Evolutionary conservation across 345 rosid species (phyloP).

Genomic region (Lenwebbia sp.): DNA sequence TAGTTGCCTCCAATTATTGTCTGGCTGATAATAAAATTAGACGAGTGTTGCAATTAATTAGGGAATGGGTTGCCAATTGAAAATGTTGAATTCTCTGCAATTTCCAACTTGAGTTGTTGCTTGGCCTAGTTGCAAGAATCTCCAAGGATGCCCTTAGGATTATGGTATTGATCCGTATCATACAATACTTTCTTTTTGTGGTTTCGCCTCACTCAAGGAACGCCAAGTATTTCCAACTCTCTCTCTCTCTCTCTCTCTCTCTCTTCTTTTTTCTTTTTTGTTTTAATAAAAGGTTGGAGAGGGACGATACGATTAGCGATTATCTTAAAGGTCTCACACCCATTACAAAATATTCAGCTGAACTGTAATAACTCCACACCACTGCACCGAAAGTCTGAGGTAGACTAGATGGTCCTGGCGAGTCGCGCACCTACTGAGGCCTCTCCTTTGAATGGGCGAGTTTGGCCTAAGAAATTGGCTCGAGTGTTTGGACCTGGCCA

Average conservation of each 20-base stretch:
- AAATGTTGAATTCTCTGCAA: background rate
- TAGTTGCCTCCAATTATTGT: background rate
- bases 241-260: too few species aligned
- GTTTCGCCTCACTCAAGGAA: background rate
- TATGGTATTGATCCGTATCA: background rate
- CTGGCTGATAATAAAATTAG: background rate
- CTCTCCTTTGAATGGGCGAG: too few species aligned
- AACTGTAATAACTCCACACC: background rate
- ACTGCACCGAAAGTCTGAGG: accelerated
- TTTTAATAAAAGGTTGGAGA: background rate
- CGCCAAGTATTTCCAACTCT: background rate
- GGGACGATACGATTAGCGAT: background rate
- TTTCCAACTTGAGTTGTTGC: background rate
- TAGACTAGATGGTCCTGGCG: background rate
- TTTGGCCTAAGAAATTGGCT: too few species aligned
- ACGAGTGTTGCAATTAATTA: background rate
- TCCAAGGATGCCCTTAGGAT: background rate
- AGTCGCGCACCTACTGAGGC: background rate
- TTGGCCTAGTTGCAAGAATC: background rate
- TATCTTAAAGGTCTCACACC: background rate
- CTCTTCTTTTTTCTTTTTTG: background rate
- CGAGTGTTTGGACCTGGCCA: too few species aligned
- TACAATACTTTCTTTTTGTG: background rate
- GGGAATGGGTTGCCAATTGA: background rate
- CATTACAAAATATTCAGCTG: background rate